These are phyloP conservation scores for Amoeboaphelidium occidentale DNA, from an alignment of 371 early-diverging fungal genomes.

Conservation along the genomic window DNA sequence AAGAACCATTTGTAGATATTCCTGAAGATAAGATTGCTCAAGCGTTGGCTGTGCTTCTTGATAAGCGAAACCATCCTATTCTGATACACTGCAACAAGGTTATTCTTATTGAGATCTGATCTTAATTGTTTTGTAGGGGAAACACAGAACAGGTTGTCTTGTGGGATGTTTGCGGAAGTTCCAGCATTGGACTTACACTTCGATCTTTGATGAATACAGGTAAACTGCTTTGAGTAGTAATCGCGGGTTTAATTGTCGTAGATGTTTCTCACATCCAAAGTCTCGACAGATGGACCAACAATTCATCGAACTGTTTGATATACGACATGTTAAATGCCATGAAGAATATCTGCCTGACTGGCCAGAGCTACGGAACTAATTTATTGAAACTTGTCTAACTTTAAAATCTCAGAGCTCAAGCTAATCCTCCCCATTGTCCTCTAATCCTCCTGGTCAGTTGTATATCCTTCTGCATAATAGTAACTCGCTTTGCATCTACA, in stretches of 20 bases:
- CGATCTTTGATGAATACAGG: slow-evolving; percentile 92
- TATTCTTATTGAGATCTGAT: not conserved
- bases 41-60: slow-evolving; percentile 56
- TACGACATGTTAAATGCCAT: slow-evolving; percentile 46
- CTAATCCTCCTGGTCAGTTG: slow-evolving; percentile 72
- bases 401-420: too few relatives aligned
- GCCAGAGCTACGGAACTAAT: too few relatives aligned
- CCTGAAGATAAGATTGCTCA: slow-evolving; percentile 71
- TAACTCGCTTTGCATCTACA: slow-evolving; percentile 76
- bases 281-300: slow-evolving; percentile 87
- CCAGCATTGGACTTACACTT: slow-evolving; percentile 77
- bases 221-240: slow-evolving; percentile 28
- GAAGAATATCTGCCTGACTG: slow-evolving; percentile 39
- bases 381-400: too few relatives aligned
- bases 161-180: slow-evolving; percentile 80
- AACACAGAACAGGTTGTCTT: slow-evolving; percentile 86
- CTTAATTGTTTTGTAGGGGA: not conserved
- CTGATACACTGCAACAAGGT: slow-evolving; percentile 88
- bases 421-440: slow-evolving; percentile 15
- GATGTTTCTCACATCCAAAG: slow-evolving; percentile 58
- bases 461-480: slow-evolving; percentile 73
- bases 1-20: slow-evolving; percentile 95
- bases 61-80: slow-evolving; percentile 18
- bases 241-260: too few relatives aligned
- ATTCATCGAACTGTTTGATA: slow-evolving; percentile 85